These are phyloP conservation scores for Xerocomus spinulosus DNA, from an alignment of 768 basidiomycete species.

Conservation along the genomic window DNA sequence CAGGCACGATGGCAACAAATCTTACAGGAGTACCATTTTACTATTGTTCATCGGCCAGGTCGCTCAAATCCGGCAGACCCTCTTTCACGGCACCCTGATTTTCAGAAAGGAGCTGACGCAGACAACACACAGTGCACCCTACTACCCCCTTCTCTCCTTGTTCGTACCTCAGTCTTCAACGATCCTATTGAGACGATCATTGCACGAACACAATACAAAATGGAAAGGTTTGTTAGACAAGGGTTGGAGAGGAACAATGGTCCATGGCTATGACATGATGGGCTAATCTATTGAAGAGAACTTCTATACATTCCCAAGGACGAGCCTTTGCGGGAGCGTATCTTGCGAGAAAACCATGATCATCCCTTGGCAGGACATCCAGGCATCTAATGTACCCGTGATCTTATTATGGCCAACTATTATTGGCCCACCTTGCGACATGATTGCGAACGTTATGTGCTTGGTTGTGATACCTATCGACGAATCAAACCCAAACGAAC, in stretches of 20 bases:
- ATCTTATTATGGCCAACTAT: neutral
- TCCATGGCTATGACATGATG: neutral
- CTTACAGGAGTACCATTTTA: neutral
- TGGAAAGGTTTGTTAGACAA: neutral
- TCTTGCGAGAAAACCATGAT: neutral
- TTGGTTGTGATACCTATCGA: neutral
- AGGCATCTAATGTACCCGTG: slow-evolving; percentile 14
- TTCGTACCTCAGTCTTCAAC: too few species aligned
- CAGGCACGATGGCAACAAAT: slow-evolving; percentile 28
- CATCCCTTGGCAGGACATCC: neutral
- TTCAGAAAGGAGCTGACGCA: too few species aligned
- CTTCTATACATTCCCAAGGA: neutral
- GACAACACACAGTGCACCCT: too few species aligned
- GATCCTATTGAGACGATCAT: too few species aligned
- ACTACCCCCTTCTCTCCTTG: too few species aligned
- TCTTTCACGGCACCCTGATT: too few species aligned
- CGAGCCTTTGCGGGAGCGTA: neutral
- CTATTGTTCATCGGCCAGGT: neutral
- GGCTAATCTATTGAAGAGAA: neutral
- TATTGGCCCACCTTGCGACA: neutral
- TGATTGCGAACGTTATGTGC: neutral
- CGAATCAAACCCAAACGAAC: neutral
- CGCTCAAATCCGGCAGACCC: too few species aligned
- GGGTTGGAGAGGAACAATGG: neutral
- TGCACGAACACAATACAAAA: neutral